Percentiles rank a stretch among this genome's conserved stretches.
phyloP scores from a whole-genome alignment of 1,284 basidiomycete species.

The Ganoderma resinaceum region DNA sequence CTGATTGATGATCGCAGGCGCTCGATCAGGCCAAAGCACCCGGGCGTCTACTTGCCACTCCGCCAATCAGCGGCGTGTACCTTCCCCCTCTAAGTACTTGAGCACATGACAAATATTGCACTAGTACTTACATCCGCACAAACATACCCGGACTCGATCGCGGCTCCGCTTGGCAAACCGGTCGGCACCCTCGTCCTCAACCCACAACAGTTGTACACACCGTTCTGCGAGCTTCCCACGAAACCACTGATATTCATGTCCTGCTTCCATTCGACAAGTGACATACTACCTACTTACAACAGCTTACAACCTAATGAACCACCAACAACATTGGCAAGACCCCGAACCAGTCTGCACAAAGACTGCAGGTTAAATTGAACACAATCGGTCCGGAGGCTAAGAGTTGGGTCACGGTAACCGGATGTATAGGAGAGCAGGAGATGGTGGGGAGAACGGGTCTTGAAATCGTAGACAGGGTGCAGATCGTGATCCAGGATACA shows the following conservation, averaged over 20 bases:
- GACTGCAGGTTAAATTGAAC: not conserved
- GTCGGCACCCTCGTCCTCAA: not conserved
- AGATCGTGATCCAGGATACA: slow-evolving; percentile 1
- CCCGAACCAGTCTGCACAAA: not conserved
- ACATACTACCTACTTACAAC: not conserved
- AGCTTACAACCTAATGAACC: not conserved
- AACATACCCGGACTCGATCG: not conserved
- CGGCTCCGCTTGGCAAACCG: not conserved
- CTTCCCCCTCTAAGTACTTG: no score
- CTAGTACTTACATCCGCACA: not conserved
- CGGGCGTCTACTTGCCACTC: not conserved
- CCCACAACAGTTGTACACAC: not conserved
- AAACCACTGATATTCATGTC: not conserved
- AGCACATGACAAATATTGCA: not conserved
- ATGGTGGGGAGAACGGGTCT: not conserved
- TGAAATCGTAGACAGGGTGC: not conserved
- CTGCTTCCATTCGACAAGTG: not conserved
- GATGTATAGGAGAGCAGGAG: not conserved
- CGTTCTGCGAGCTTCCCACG: not conserved
- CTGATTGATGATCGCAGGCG: not conserved
- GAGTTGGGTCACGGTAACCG: not conserved
- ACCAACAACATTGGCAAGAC: not conserved
- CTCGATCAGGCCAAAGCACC: not conserved
- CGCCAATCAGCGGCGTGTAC: not conserved
- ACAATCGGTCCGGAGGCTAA: not conserved